Base-by-base conservation (phyloP, 164 flowering plant species). In the Nymphaea thermarum region DNA sequence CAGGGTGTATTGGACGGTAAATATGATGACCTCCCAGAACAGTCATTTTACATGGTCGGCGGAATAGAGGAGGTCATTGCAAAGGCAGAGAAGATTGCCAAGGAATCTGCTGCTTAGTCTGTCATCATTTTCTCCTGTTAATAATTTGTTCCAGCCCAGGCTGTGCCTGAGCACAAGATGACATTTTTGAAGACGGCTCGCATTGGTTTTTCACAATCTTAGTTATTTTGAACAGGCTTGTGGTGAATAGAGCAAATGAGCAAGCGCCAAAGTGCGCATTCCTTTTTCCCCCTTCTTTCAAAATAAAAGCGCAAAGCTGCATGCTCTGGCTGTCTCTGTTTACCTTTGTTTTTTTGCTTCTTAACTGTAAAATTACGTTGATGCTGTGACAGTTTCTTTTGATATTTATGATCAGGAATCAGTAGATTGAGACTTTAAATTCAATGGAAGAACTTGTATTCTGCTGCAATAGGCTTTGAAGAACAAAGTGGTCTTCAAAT, bases 1-100 rank as follows among this genome's bases (percentile, higher is more conserved):
- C 83, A 94, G 97, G 98, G 95, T 47, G 93, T 94, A 44, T 82
- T 94, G 86, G 98, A 94, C 76, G 98, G 98, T 0, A 91, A 91
- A 53, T 94, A 83, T 43, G 98, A 94, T 79, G 98, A 94, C 68
- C 93, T 94, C 51, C 67, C 97, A 0, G 98, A 94, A 73, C 97
- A 94, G 63, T 82, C 97, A 7, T 94, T 94, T 74, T 91, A 91
- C 88, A 91, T 94, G 97, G 95, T 94, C 70, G 98, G 98, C 76
- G 98, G 98, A 67, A 94, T 94, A 42, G 97, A 94, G 0, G 98
- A 94, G 75, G 98, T 94, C 64, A 81, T 88, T 69, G 96, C 96
- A 44, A 94, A 94, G 84, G 98, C 96, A 1, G 96, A 94, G 77
- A 94, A 89, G 87, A 94, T 94, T 72, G 88, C 92, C 76, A 90